A percentile compares a stretch with the other conserved stretches of the same genome.
These are phyloP conservation scores for Termitomyces titanicus DNA, from an alignment of 768 basidiomycete species.

Conservation along the genomic window DNA sequence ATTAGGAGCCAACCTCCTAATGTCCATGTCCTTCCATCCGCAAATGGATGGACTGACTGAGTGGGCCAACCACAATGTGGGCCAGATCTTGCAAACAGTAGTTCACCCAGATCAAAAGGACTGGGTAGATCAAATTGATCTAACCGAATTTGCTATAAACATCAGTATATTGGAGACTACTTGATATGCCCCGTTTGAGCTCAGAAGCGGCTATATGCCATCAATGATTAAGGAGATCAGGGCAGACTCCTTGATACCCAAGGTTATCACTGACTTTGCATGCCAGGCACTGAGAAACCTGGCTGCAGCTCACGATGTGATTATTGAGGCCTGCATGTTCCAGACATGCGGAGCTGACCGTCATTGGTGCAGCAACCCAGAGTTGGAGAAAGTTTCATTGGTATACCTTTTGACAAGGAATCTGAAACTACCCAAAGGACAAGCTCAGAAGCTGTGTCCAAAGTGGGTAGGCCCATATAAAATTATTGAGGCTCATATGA, in stretches of 20 bases:
- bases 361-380: slow-evolving; percentile 17
- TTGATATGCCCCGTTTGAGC: slow-evolving; percentile 15
- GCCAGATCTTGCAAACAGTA: background rate
- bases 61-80: background rate
- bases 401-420: slow-evolving; percentile 34
- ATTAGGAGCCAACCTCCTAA: slow-evolving; percentile 2
- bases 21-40: background rate
- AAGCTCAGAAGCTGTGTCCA: slow-evolving; percentile 4
- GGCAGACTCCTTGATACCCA: background rate
- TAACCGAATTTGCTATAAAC: background rate
- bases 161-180: slow-evolving; percentile 7
- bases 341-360: background rate
- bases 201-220: slow-evolving; percentile 20
- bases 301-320: slow-evolving; percentile 29
- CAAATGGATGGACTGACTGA: slow-evolving; percentile 3
- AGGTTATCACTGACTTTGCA: slow-evolving; percentile 23
- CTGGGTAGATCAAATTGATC: background rate
- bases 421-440: slow-evolving; percentile 25
- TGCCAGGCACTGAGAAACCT: slow-evolving; percentile 20
- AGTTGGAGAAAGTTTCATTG: slow-evolving; percentile 20
- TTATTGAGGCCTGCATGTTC: slow-evolving; percentile 25
- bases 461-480: background rate
- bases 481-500: background rate
- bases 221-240: slow-evolving; percentile 16
- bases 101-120: background rate